Evolutionary conservation across 768 basidiomycete species (phyloP).

Genomic region (Boletus insuetus): DNA sequence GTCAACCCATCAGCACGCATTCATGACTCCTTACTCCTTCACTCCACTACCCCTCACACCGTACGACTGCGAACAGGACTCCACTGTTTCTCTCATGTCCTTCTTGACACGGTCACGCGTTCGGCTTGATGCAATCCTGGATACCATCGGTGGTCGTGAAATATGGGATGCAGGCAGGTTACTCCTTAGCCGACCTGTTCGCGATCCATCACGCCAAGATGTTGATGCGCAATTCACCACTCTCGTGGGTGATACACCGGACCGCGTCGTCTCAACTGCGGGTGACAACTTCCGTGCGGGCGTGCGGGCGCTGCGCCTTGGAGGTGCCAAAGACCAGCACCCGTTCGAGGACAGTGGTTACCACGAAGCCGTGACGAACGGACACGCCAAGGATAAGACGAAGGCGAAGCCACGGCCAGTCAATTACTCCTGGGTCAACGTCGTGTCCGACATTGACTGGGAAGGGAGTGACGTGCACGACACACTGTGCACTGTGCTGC

Average conservation of each 20-base stretch:
- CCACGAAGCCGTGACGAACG: slow-evolving; percentile 18
- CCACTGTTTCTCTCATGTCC: slow-evolving; percentile 24
- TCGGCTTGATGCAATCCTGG: slow-evolving; percentile 75
- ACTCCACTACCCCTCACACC: slow-evolving; percentile 27
- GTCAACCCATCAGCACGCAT: slow-evolving; percentile 23
- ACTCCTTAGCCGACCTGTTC: slow-evolving; percentile 45
- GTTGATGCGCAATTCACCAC: slow-evolving; percentile 67
- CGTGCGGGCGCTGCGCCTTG: slow-evolving; percentile 52
- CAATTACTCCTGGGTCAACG: slow-evolving; percentile 80
- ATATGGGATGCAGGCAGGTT: slow-evolving; percentile 74
- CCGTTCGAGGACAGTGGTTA: slow-evolving; percentile 26
- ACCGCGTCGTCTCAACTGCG: slow-evolving; percentile 62
- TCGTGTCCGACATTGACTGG: slow-evolving; percentile 79
- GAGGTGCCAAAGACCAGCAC: slow-evolving; percentile 28
- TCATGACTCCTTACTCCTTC: slow-evolving; percentile 31
- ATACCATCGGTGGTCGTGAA: slow-evolving; percentile 77
- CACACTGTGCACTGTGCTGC: slow-evolving; percentile 40
- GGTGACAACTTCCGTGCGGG: slow-evolving; percentile 74
- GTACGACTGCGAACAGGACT: slow-evolving; percentile 27
- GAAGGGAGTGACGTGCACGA: slow-evolving; percentile 74
- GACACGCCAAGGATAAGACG: slow-evolving; percentile 28
- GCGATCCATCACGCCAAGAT: slow-evolving; percentile 29
- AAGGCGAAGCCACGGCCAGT: slow-evolving; percentile 42
- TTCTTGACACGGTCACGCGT: slow-evolving; percentile 29
- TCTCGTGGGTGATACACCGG: slow-evolving; percentile 67